Conservation (phyloP, 2,329 filamentous ascomycete species). For the Graphilbum fragrans region DNA sequence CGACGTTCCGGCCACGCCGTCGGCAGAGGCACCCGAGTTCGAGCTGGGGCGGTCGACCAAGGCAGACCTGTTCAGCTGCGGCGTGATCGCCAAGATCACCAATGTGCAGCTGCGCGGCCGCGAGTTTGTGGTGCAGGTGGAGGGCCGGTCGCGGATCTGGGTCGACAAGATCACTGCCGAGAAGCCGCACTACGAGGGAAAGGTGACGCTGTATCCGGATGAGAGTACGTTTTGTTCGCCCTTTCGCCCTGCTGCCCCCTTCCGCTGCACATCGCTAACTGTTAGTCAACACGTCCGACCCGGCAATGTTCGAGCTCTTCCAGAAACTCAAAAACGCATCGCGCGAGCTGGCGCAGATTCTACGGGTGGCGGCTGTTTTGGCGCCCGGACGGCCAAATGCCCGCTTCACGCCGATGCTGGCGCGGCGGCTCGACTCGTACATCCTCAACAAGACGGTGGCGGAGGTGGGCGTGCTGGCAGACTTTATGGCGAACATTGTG, state of each 20-base stretch:
- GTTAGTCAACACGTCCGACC: constrained; percentile 29
- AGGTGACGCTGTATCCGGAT: constrained; percentile 60
- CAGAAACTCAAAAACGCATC: constrained; percentile 72
- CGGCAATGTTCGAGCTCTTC: constrained; percentile 60
- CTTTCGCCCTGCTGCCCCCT: neutral
- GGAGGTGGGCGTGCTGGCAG: constrained; percentile 77
- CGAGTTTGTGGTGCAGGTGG: constrained; percentile 75
- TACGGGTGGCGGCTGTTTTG: constrained; percentile 76
- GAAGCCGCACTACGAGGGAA: constrained; percentile 75
- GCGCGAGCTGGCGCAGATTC: constrained; percentile 71
- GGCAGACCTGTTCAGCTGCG: constrained; percentile 69
- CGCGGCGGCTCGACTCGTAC: constrained; percentile 74
- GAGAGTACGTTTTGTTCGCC: constrained; percentile 34
- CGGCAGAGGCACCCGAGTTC: constrained; percentile 34
- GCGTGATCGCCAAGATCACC: constrained; percentile 67
- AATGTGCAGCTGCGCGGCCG: constrained; percentile 65
- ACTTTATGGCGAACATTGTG: constrained; percentile 93
- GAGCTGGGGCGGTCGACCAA: constrained; percentile 50
- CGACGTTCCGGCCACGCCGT: constrained; percentile 30
- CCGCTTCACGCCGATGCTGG: constrained; percentile 69
- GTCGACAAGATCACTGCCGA: constrained; percentile 66
- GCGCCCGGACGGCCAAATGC: constrained; percentile 53
- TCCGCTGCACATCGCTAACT: neutral
- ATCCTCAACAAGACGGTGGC: constrained; percentile 71
- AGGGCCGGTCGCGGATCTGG: constrained; percentile 67